Evolutionary conservation across 495 filamentous ascomycete genomes (phyloP), one percentile per base, ranked within the genome.

Genomic region (Copromyces sp.): DNA sequence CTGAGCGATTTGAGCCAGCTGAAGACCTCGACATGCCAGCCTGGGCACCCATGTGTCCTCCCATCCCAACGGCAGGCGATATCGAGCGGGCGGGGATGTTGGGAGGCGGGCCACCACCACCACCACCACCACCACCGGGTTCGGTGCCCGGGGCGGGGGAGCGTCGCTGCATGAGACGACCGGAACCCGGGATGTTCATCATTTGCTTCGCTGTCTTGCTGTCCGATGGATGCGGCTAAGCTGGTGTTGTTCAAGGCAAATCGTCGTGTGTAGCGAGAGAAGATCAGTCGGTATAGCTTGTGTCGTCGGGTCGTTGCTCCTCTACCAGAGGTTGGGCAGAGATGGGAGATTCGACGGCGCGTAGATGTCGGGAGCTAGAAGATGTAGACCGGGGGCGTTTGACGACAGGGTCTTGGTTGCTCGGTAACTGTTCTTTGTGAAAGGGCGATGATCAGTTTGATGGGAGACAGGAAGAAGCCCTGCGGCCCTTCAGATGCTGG

Each of bases 91-190:
- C 74, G 78, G 79, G 80, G 69, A 82, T 76, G 73, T 74, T 83
- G 39, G 84, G 82, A 69, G 84, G 76, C 42, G 76, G 75, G 12
- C 53, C 53, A 61, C 53, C 53, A 61, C 53, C 53, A 61, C 53
- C 53, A 61, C 53, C 39, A 40, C 39, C 39, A 9, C 39, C 39
- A 9, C 39, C 39, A 24, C 81, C 83, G 72, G 81, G 81, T 37
- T 87, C 85, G 37, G 81, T 82, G 44, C 80, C 83, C 24, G 86
- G 86, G 53, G 29, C 53, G 29, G 53, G 53, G 69, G 86, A 86
- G 74, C 85, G 81, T 65, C 86, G 82, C 73, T 86, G 84, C 72
- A 84, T 73, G 44, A 81, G 80, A 70, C 83, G 81, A 42, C 83
- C 81, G 8, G 77, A 73, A 47, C 75, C 78, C 70, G 82, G 77